Evolutionary conservation across 495 filamentous ascomycete species (phyloP), one percentile per base, ranked within the genome.

Genomic region (Daldinia grandis): DNA sequence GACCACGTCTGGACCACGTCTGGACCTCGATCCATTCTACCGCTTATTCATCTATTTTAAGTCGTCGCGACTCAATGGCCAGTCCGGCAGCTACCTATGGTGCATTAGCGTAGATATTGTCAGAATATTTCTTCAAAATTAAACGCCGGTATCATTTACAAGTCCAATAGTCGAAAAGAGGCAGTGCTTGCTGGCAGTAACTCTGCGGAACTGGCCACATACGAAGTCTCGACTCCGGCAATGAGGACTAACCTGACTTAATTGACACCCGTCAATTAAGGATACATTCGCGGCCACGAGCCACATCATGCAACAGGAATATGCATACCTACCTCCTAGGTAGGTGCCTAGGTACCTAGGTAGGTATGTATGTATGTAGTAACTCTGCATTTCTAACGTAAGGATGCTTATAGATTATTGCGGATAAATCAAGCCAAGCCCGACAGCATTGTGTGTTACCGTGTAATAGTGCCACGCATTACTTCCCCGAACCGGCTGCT

Each of bases 401-500:
- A 57, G 62, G 57, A 62, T 47, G 50, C 55, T 66, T 55, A 55
- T 53, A 66, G 62, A 28, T 55, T 37, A 66, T 71, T 40, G 58
- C 30, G 54, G 27, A 28, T 37, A 28, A 62, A 7, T 19, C 42
- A 53, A 44, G 49, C 51, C 55, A 68, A 59, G 63, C 49, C 61
- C 56, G 56, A 64, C 60, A 58, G 25, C 61, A 64, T 37, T 56
- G 42, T 65, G 64, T 72, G 64, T 49, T 62, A 72, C 69, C 19
- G 49, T 49, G 51, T 58, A 62, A 60, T 65, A 68, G 61, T 62
- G 40, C 64, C 69, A 58, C 51, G 64, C 64, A 62, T 68, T 61
- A 17, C 42, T 68, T 56, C 8, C 61, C 60, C 60, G 49, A 68
- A 53, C n/a, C 50, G 56, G 64, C 56, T 35, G 56, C 30, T 62